Evolutionary conservation across 768 basidiomycete genomes (phyloP).

Genomic region (Leccinum fibrillosum): DNA sequence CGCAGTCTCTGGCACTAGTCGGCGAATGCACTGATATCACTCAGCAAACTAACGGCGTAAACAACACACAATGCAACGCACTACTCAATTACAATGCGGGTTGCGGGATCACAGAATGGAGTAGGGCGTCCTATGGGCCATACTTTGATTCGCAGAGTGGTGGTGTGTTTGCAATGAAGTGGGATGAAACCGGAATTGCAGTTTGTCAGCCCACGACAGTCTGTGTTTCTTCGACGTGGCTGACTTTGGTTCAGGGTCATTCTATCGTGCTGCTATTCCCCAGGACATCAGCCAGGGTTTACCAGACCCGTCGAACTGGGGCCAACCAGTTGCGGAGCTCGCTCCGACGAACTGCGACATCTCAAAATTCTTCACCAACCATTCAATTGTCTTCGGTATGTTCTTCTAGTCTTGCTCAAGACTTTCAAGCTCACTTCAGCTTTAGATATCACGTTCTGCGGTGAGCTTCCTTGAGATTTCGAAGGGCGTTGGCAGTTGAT

Average conservation of each 20-base stretch:
- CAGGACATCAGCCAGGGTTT: constrained; percentile 57
- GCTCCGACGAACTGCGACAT: constrained; percentile 55
- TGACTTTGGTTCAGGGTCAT: constrained; percentile 56
- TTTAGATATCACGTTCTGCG: constrained; percentile 80
- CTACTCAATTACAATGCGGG: constrained; percentile 58
- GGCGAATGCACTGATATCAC: constrained; percentile 1
- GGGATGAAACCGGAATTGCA: constrained; percentile 75
- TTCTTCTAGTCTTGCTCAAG: constrained; percentile 6
- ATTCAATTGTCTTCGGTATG: constrained; percentile 75
- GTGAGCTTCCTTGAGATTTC: constrained; percentile 35
- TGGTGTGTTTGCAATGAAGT: constrained; percentile 87
- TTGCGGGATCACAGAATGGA: constrained; percentile 78
- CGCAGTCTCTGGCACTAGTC: neutral
- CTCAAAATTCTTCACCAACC: constrained; percentile 57
- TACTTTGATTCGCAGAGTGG: constrained; percentile 77
- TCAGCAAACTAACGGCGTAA: constrained; percentile 46
- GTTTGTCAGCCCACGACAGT: constrained; percentile 51
- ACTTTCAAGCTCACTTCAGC: constrained; percentile 14
- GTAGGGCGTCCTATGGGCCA: constrained; percentile 78
- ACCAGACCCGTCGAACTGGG: constrained; percentile 70
- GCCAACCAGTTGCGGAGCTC: constrained; percentile 60
- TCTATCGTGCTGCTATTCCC: constrained; percentile 76
- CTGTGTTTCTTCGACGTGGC: neutral
- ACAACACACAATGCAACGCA: constrained; percentile 56
- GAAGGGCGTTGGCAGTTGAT: constrained; percentile 3